These are phyloP conservation scores for Rhodotorula diobovata DNA, from an alignment of 768 basidiomycete genomes.

Conservation along the genomic window DNA sequence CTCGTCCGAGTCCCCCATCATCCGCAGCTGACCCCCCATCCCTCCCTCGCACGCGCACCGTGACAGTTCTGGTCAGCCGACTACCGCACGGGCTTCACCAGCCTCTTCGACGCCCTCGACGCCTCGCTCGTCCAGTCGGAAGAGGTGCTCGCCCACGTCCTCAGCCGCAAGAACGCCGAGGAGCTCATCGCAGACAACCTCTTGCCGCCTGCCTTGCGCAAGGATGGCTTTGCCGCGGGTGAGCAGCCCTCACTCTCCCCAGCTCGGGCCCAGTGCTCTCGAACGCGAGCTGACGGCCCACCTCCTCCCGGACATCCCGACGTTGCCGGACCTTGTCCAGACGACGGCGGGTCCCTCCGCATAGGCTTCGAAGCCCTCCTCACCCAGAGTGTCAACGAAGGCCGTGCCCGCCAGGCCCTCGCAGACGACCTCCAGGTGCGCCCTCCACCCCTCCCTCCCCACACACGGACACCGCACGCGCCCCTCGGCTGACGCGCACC, in stretches of 20 bases:
- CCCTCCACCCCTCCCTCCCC: background rate
- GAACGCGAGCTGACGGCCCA: background rate
- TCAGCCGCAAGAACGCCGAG: background rate
- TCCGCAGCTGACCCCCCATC: background rate
- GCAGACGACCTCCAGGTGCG: conserved; percentile 25
- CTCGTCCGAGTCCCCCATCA: background rate
- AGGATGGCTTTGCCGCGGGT: conserved; percentile 21
- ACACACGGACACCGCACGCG: background rate
- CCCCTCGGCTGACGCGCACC: background rate
- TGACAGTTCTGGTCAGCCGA: conserved; percentile 37
- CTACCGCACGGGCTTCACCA: conserved; percentile 24
- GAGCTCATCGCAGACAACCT: background rate
- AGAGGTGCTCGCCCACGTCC: conserved; percentile 13
- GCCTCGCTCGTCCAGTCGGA: conserved; percentile 3
- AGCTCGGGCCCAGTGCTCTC: background rate
- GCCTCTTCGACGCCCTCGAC: conserved; percentile 14
- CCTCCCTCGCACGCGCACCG: background rate
- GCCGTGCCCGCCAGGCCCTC: conserved; percentile 8
- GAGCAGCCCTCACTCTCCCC: background rate
- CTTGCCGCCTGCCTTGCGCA: conserved; percentile 10
- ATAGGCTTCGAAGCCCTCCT: conserved; percentile 34
- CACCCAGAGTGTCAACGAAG: conserved; percentile 25
- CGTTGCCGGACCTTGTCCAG: background rate
- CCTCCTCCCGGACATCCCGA: background rate
- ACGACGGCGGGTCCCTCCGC: conserved; percentile 30